Conservation (phyloP, 2,329 filamentous ascomycete genomes). For the Ramularia collo-cygni region DNA sequence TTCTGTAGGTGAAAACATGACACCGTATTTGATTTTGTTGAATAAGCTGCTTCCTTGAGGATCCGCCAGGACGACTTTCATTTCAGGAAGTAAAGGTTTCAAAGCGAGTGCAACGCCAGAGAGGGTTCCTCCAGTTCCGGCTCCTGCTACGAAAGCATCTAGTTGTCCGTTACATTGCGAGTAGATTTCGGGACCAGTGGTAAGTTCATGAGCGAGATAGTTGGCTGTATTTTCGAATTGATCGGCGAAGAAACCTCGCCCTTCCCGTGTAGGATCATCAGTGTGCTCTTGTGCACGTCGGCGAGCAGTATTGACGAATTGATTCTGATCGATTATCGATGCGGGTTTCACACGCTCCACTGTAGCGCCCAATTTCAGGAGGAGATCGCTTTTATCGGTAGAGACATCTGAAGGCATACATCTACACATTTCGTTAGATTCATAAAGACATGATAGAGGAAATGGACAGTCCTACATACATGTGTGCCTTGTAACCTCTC, state of each 20-base stretch:
- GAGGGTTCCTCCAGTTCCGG: conserved; percentile 90
- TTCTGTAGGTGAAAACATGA: conserved; percentile 90
- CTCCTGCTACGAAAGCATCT: conserved; percentile 86
- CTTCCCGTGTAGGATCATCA: conserved; percentile 48
- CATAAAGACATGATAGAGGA: too few relatives aligned
- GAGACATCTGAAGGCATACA: conserved; percentile 95
- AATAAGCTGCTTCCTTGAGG: conserved; percentile 90
- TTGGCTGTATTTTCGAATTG: conserved; percentile 93
- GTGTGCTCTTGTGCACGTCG: conserved; percentile 70
- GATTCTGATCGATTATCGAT: conserved; percentile 84
- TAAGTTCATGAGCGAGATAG: conserved; percentile 72
- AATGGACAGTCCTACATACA: conserved; percentile 45
- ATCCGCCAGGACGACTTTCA: conserved; percentile 79
- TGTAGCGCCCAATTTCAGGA: conserved; percentile 82
- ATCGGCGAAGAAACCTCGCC: conserved; percentile 85
- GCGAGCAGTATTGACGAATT: conserved; percentile 90
- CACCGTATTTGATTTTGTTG: conserved; percentile 85
- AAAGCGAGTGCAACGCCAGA: conserved; percentile 78
- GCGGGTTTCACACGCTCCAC: conserved; percentile 87
- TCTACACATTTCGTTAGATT: conserved; percentile 30
- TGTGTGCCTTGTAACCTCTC: conserved; percentile 83
- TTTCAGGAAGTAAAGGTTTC: conserved; percentile 59
- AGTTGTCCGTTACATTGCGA: conserved; percentile 66
- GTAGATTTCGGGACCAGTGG: conserved; percentile 86
- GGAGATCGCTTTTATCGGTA: conserved; percentile 78